Conservation (phyloP, 2,329 filamentous ascomycete genomes). For the Hymenoscyphus repandus region DNA sequence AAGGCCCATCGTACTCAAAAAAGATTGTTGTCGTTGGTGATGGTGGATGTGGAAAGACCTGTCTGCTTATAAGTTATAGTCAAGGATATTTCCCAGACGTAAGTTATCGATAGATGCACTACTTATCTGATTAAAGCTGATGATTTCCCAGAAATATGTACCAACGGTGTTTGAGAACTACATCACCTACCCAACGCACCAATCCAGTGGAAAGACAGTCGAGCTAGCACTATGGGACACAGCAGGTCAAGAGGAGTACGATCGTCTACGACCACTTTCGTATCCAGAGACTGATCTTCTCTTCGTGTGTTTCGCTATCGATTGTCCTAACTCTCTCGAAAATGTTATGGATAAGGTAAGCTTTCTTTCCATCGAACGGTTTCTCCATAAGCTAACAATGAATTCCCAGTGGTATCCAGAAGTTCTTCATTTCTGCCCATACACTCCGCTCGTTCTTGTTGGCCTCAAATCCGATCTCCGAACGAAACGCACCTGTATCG, state of each 20-base stretch:
- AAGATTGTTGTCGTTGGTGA: slow-evolving; percentile 99
- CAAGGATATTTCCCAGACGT: slow-evolving; percentile 99
- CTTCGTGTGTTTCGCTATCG: slow-evolving; percentile 98
- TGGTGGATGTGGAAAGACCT: slow-evolving; percentile 97
- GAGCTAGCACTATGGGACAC: slow-evolving; percentile 98
- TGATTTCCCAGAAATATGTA: slow-evolving; percentile 80
- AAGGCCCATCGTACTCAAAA: slow-evolving; percentile 91
- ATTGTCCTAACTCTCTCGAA: slow-evolving; percentile 95
- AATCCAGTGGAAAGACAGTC: slow-evolving; percentile 83
- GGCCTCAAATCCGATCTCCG: slow-evolving; percentile 96
- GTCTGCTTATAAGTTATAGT: slow-evolving; percentile 95
- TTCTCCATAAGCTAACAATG: slow-evolving; percentile 3
- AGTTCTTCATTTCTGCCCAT: slow-evolving; percentile 97
- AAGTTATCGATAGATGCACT: slow-evolving; percentile 29
- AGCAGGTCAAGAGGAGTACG: slow-evolving; percentile 97
- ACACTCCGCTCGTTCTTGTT: slow-evolving; percentile 90
- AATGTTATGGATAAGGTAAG: slow-evolving; percentile 98
- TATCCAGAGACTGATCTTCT: slow-evolving; percentile 97
- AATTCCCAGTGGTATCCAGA: slow-evolving; percentile 87
- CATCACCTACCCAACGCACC: slow-evolving; percentile 93
- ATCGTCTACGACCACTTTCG: slow-evolving; percentile 87
- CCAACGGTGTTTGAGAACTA: slow-evolving; percentile 99
- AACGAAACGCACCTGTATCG: slow-evolving; percentile 92
- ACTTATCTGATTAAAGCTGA: not conserved
- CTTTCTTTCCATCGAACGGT: not conserved